Evolutionary conservation across 768 basidiomycete genomes (phyloP), one percentile per base, ranked within the genome.

Genomic region (Collybia nuda): DNA sequence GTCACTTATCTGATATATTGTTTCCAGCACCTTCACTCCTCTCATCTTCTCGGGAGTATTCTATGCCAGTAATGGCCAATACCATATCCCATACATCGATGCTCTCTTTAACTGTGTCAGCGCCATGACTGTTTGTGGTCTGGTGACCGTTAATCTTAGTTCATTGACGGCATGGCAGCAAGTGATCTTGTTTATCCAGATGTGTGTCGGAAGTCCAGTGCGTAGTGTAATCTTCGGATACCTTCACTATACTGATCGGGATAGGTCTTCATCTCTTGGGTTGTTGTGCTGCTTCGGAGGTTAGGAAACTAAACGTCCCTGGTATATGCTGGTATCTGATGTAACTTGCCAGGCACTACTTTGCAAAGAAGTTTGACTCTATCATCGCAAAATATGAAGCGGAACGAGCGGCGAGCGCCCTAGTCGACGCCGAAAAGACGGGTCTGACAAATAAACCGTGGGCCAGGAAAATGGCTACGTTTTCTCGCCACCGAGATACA

Each of bases 221-320:
- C 61, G 86, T 75, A 19, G n/a, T 41, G 47, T 47, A 29, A 5
- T 24, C n/a, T 40, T 45, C 41, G 23, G 36, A 37, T 56, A 44
- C 23, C 18, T 38, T 38, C 22, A 36, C 46, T 7, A 40, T 21
- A 49, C 35, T 17, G 32, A 40, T 42, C 48, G 44, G 19, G 41
- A n/a, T 45, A 92, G 85, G 81, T 92, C 35, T 60, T 84, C 12
- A 80, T 93, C 6, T 91, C 90, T 0, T 90, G 91, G 86, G 73
- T 91, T 51, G 88, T 90, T 66, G 90, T 96, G 22, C 80, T 84
- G 51, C 78, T 86, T 51, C 78, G 93, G 50, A 84, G 82, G 88
- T 88, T 42, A 55, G 77, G 57, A 37, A 41, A 24, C 26, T 9
- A n/a, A 40, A 50, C 51, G 50, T 52, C 45, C 39, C 52, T 26